Evolutionary conservation across 495 filamentous ascomycete species (phyloP).

Genomic region (Penicillium atrosanguineum): DNA sequence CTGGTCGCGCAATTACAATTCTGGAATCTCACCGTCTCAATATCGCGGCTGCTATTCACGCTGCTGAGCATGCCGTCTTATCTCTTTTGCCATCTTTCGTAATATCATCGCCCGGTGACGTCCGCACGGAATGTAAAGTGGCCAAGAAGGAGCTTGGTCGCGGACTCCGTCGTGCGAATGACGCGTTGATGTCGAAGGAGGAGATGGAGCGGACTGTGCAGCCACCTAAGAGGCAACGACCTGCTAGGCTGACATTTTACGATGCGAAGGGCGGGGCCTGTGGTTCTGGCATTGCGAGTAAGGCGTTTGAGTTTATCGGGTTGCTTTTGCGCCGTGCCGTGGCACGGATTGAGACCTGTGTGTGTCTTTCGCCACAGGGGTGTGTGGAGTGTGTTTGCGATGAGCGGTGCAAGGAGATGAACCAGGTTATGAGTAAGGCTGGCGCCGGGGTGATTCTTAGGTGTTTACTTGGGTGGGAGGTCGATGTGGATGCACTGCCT

Average conservation of each 20-base stretch:
- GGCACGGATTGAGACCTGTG: constrained; percentile 72
- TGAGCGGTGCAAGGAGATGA: constrained; percentile 82
- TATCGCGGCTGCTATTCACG: constrained; percentile 87
- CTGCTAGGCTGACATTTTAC: constrained; percentile 89
- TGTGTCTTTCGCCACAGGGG: constrained; percentile 59
- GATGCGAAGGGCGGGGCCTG: constrained; percentile 85
- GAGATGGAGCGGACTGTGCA: constrained; percentile 22
- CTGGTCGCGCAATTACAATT: constrained; percentile 72
- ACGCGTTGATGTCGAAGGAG: constrained; percentile 5
- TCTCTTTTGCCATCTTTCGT: constrained; percentile 88
- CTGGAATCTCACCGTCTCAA: constrained; percentile 70
- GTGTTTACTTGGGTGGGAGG: constrained; percentile 66
- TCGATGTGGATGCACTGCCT: constrained; percentile 73
- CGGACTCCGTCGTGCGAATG: constrained; percentile 30
- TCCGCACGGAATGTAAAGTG: constrained; percentile 95
- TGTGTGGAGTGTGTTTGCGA: constrained; percentile 88
- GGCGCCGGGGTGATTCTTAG: constrained; percentile 78
- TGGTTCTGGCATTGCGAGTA: constrained; percentile 81
- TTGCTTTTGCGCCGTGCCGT: constrained; percentile 73
- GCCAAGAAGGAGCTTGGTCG: constrained; percentile 60
- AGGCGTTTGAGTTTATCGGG: constrained; percentile 91
- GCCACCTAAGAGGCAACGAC: constrained; percentile 69
- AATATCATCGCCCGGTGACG: constrained; percentile 79
- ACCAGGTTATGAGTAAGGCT: constrained; percentile 91
- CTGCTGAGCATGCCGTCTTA: constrained; percentile 87